Conservation (phyloP, 1,284 basidiomycete species). For the Abortiporus biennis region DNA sequence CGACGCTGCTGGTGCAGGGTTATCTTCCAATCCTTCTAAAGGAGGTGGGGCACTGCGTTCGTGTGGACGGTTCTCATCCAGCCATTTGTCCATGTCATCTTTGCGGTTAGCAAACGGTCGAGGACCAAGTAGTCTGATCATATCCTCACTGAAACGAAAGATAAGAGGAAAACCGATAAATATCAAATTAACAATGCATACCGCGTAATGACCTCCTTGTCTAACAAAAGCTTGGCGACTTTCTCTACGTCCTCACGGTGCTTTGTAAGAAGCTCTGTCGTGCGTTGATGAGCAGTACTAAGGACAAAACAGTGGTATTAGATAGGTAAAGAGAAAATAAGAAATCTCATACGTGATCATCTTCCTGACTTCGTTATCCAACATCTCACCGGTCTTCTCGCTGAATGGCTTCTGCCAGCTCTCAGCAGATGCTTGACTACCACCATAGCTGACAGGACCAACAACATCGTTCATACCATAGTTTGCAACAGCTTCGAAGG, state of each 20-base stretch:
- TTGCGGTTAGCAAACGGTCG: conserved; percentile 74
- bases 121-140: conserved; percentile 81
- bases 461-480: conserved; percentile 96
- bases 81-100: conserved; percentile 93
- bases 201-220: conserved; percentile 96
- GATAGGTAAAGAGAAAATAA: not conserved
- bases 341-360: conserved; percentile 72
- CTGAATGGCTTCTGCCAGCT: conserved; percentile 97
- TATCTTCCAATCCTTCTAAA: conserved; percentile 33
- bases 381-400: conserved; percentile 93
- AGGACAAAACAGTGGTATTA: conserved; percentile 2
- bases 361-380: conserved; percentile 90
- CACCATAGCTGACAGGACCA: conserved; percentile 94
- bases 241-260: conserved; percentile 91
- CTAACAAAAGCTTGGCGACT: conserved; percentile 84
- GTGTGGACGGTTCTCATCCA: conserved; percentile 64
- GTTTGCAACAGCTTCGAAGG: conserved; percentile 91
- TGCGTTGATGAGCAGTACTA: conserved; percentile 80
- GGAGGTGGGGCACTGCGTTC: conserved; percentile 54
- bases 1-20: conserved; percentile 48
- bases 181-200: conserved; percentile 24
- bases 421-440: conserved; percentile 77
- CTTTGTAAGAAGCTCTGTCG: conserved; percentile 75
- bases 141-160: conserved; percentile 59
- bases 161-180: not conserved